These are phyloP conservation scores for Xylaria sp. DNA, from an alignment of 2,329 filamentous ascomycete species.

Conservation along the genomic window DNA sequence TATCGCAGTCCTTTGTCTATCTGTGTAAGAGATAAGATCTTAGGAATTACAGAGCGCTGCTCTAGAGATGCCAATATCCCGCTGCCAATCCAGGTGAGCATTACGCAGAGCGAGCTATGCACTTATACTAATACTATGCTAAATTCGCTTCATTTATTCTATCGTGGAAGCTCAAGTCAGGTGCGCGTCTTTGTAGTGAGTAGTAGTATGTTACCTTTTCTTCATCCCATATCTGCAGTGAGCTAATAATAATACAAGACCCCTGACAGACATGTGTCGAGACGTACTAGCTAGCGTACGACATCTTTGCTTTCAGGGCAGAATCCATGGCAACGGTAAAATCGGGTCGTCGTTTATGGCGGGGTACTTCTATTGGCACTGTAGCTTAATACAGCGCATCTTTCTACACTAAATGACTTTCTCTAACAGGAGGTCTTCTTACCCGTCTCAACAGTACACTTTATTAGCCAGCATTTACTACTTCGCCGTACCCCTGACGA, in stretches of 20 bases:
- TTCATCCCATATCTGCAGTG: neutral
- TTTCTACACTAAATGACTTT: too few species aligned
- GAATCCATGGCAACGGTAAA: conserved; percentile 26
- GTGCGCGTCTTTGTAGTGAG: too few species aligned
- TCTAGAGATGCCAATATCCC: neutral
- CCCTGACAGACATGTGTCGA: neutral
- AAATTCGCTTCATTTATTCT: neutral
- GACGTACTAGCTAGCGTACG: conserved; percentile 25
- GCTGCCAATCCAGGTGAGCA: neutral
- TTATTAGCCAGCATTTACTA: too few species aligned
- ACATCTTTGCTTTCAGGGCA: conserved; percentile 12
- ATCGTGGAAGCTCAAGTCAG: neutral
- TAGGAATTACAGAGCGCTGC: neutral
- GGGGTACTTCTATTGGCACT: neutral
- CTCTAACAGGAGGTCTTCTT: too few species aligned
- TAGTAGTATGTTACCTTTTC: neutral
- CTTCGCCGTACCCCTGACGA: neutral
- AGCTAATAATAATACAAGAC: neutral
- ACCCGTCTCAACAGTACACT: too few species aligned
- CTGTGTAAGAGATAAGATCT: neutral
- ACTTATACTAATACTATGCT: neutral
- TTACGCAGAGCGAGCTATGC: conserved; percentile 19
- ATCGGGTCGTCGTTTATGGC: conserved; percentile 21
- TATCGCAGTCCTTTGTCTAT: neutral
- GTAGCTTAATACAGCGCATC: too few species aligned